Evolutionary conservation across 2,329 filamentous ascomycete species (phyloP).

Genomic region (Fusarium udum): DNA sequence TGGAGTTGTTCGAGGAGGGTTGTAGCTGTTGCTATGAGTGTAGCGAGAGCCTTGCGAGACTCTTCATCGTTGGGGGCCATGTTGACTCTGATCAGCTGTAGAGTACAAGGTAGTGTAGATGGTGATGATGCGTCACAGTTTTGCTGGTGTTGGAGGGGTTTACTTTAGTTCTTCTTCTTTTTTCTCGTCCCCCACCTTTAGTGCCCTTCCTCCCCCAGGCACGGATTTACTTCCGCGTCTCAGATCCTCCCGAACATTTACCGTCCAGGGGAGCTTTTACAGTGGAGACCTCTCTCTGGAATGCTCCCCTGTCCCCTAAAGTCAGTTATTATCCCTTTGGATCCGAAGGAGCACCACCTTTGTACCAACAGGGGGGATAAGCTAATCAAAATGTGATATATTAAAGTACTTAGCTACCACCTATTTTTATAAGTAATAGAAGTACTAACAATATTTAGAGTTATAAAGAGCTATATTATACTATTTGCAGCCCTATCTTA

Average conservation of each 20-base stretch:
- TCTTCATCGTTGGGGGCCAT: conserved; percentile 42
- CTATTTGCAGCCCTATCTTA: too few species aligned
- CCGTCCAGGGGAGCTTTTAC: conserved; percentile 37
- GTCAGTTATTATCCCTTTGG: not conserved
- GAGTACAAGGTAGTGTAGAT: not conserved
- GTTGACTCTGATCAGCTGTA: not conserved
- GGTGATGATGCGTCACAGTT: conserved; percentile 8
- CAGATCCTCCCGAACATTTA: conserved; percentile 28
- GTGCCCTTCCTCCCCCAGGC: conserved; percentile 7
- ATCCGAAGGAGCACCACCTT: too few species aligned
- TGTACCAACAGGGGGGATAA: too few species aligned
- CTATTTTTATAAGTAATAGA: too few species aligned
- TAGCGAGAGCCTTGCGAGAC: conserved; percentile 51
- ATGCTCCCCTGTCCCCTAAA: not conserved
- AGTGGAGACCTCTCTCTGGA: conserved; percentile 35
- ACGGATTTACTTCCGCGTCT: conserved; percentile 19
- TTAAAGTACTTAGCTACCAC: too few species aligned
- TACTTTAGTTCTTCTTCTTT: conserved; percentile 10
- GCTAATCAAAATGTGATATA: too few species aligned
- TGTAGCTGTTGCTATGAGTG: conserved; percentile 50
- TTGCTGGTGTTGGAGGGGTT: conserved; percentile 42
- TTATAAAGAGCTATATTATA: too few species aligned
- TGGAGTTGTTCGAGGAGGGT: conserved; percentile 56
- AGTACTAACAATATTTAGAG: too few species aligned
- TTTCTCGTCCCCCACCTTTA: conserved; percentile 35